Evolutionary conservation across 495 filamentous ascomycete species (phyloP), one percentile per base, ranked within the genome.

Genomic region (Penicillium tannophilum): DNA sequence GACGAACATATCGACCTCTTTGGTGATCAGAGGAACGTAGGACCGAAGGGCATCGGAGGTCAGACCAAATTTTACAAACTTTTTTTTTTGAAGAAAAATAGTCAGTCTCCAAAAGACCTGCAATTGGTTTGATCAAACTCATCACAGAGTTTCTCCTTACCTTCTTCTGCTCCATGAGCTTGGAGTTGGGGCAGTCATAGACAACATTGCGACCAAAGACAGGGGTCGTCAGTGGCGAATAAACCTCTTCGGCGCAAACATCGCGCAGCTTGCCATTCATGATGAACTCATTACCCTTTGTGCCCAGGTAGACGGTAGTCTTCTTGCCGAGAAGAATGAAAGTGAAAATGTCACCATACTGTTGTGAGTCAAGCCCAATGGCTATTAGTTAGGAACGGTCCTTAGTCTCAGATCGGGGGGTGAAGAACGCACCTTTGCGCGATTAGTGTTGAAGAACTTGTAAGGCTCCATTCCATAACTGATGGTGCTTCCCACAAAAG

Each of bases 91-190:
- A 23, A 23, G 20, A 23, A 20, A 28, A 17, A 0, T 6, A 47
- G 67, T 23, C 68, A 64, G 35, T 56, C 35, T 47, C 33, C 50
- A 19, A 9, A 14, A 16, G 17, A 30, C 24, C 24, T 28, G 35
- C 19, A 6, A 50, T 23, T n/a, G 23, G 39, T 6, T 6, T n/a
- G 16, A 17, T 41, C 39, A 17, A 14, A n/a, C 39, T 41, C 33
- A 3, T 36, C 33, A 8, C 33, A 3, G 16, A 8, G 12, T 30
- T 23, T 33, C 17, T 19, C 14, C 56, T 55, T 61, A 83, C 84
- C 76, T 86, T 87, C 71, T 88, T 88, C 72, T 88, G 85, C 66
- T 88, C 85, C 85, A 88, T 86, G 47, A 88, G 73, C 67, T 86
- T 86, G 12, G 84, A 71, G 66, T 86, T 86, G 5, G 85, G 82